phyloP scores from a whole-genome alignment of 768 basidiomycete species.

The Boletus speciosus region DNA sequence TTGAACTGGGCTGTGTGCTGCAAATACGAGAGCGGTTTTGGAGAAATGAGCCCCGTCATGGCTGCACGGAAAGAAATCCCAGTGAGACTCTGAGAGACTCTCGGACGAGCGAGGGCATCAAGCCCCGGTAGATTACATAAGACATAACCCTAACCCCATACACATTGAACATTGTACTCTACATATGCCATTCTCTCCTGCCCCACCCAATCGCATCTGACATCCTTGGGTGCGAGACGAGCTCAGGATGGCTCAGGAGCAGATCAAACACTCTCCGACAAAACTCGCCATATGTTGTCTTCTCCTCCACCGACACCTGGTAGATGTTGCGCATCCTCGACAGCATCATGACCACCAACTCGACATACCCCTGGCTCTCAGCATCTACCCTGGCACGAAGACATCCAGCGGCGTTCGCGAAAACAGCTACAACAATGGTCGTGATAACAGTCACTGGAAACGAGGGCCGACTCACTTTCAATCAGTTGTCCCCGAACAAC shows the following conservation, averaged over 20 bases:
- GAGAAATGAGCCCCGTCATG: slow-evolving; percentile 64
- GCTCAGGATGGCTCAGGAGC: slow-evolving; percentile 28
- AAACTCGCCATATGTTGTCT: slow-evolving; percentile 33
- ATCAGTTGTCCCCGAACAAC: slow-evolving; percentile 37
- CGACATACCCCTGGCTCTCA: slow-evolving; percentile 39
- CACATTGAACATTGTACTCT: neutral
- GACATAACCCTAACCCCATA: slow-evolving; percentile 27
- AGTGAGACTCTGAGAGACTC: slow-evolving; percentile 7
- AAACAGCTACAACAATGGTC: slow-evolving; percentile 38
- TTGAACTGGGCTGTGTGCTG: slow-evolving; percentile 61
- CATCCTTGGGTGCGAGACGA: slow-evolving; percentile 34
- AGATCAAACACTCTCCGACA: slow-evolving; percentile 32
- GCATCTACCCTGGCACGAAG: slow-evolving; percentile 32
- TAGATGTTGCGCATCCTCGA: slow-evolving; percentile 49
- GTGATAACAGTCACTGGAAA: slow-evolving; percentile 8
- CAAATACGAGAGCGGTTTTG: slow-evolving; percentile 60
- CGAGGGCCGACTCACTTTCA: slow-evolving; percentile 30
- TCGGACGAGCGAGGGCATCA: neutral
- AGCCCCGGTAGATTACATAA: slow-evolving; percentile 23
- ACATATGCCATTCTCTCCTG: slow-evolving; percentile 8
- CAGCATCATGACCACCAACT: slow-evolving; percentile 44
- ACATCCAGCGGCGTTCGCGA: slow-evolving; percentile 40
- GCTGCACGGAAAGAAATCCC: slow-evolving; percentile 12
- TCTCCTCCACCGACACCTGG: slow-evolving; percentile 34
- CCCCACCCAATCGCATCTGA: slow-evolving; percentile 33